Evolutionary conservation across 2,329 filamentous ascomycete genomes (phyloP), one percentile per base, ranked within the genome.

Genomic region (Aspergillus oerlinghausenensis): DNA sequence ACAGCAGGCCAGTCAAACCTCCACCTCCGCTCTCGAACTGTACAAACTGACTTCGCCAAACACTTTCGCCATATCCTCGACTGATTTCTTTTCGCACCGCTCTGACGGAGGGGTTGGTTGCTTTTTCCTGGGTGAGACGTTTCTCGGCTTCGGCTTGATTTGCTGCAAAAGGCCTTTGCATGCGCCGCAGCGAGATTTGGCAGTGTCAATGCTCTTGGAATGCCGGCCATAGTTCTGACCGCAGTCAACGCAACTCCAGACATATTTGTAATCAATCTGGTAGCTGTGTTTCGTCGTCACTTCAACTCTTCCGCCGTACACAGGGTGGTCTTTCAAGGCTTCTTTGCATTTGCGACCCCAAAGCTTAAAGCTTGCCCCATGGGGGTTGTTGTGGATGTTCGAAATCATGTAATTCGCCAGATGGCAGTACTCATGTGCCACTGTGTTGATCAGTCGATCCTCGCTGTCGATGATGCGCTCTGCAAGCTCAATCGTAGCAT

Each of bases 341-440:
- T 66, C 60, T 14, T 68, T 73, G 60, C 74, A 78, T 53, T 71
- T 73, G 8, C 59, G 60, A 0, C 73, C 76, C 84, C 91, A 96
- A 1, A 74, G 69, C 72, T 95, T 92, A 81, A 97, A 97, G 65
- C 90, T 88, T 11, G 83, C 81, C 23, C 92, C 92, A 70, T 97
- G 92, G 0, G 92, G 90, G 59, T 89, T 87, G 55, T 85, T 86
- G 47, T 84, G 87, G 38, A 92, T 78, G 38, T 87, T 85, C 50
- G 82, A 87, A 60, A 97, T 79, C 85, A 97, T 95, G 73, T 93
- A 97, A 66, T 92, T 96, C 47, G 90, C 88, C 1, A 97, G 78
- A 69, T 99, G 94, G 72, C 94, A 97, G 77, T 94, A 97, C 67
- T 99, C 94, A 71, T 99, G 94, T 0, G 93, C 91, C n/a, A 97